Evolutionary conservation across 2,329 filamentous ascomycete genomes (phyloP).

Genomic region (Nothophaeocryptopus gaeumannii): DNA sequence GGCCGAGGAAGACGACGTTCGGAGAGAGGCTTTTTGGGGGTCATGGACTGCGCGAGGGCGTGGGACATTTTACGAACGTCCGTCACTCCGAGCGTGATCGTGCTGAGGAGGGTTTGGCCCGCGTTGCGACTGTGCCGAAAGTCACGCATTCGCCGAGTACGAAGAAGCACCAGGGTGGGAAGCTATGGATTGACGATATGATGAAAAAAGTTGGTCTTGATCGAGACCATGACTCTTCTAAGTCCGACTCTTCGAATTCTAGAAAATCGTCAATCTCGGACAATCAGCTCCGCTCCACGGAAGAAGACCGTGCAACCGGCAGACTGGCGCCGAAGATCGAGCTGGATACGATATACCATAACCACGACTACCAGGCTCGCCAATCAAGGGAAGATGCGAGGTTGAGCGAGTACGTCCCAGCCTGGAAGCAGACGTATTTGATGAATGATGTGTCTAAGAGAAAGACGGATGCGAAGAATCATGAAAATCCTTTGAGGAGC

Average conservation of each 20-base stretch:
- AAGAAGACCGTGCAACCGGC: neutral
- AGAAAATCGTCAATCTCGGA: no score
- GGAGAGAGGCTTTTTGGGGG: no score
- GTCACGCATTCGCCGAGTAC: neutral
- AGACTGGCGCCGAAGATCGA: conserved; percentile 9
- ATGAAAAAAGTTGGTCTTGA: neutral
- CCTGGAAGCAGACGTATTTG: conserved; percentile 3
- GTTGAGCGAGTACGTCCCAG: conserved; percentile 1
- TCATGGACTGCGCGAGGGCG: neutral
- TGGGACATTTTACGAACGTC: conserved; percentile 10
- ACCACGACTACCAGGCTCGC: conserved; percentile 4
- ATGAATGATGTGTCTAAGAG: neutral
- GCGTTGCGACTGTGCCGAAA: no score
- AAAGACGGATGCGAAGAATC: no score
- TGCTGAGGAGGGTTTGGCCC: neutral
- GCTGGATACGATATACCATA: conserved; percentile 4
- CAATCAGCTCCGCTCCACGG: neutral
- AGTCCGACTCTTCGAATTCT: no score
- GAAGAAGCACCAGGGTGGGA: neutral
- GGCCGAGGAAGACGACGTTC: neutral
- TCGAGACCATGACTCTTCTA: neutral
- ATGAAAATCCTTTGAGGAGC: no score
- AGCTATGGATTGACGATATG: neutral
- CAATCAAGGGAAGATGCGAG: neutral
- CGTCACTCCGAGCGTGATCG: conserved; percentile 1